Percentiles rank a stretch among this genome's conserved stretches.
phyloP scores from a whole-genome alignment of 345 rosid species.

The Reutealis trisperma region DNA sequence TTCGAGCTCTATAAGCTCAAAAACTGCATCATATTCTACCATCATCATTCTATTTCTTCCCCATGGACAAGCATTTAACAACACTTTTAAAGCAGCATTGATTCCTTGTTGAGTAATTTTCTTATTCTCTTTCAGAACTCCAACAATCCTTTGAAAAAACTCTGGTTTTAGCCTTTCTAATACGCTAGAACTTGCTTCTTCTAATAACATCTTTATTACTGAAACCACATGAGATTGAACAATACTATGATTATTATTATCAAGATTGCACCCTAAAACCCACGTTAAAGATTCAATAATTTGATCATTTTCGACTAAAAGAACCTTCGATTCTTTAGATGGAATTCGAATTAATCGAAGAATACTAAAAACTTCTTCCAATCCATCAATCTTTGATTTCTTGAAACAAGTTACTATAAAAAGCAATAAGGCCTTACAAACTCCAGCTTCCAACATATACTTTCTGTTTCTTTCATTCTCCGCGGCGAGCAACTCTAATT shows the following conservation, averaged over 20 bases:
- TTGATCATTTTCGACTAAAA: slow-evolving; percentile 34
- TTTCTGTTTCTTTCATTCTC: slow-evolving; percentile 53
- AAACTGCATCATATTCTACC: slow-evolving; percentile 55
- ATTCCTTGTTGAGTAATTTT: slow-evolving; percentile 42
- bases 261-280: slow-evolving; percentile 40
- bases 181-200: slow-evolving; percentile 35
- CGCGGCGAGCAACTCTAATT: slow-evolving; percentile 46
- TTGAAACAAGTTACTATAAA: slow-evolving; percentile 37
- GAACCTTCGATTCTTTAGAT: slow-evolving; percentile 26
- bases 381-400: slow-evolving; percentile 23
- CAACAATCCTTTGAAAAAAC: slow-evolving; percentile 43
- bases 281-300: slow-evolving; percentile 51
- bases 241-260: slow-evolving; percentile 26
- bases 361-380: slow-evolving; percentile 54
- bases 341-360: slow-evolving; percentile 48
- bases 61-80: slow-evolving; percentile 49
- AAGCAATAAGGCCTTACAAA: slow-evolving; percentile 40
- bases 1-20: slow-evolving; percentile 70
- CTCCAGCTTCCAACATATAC: slow-evolving; percentile 53
- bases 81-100: slow-evolving; percentile 48
- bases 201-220: slow-evolving; percentile 41
- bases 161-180: slow-evolving; percentile 52
- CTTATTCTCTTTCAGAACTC: slow-evolving; percentile 34
- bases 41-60: slow-evolving; percentile 56
- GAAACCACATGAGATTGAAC: slow-evolving; percentile 45